Evolutionary conservation across 805 yeast species (phyloP), one percentile per base, ranked within the genome.

Genomic region (Candida maris): DNA sequence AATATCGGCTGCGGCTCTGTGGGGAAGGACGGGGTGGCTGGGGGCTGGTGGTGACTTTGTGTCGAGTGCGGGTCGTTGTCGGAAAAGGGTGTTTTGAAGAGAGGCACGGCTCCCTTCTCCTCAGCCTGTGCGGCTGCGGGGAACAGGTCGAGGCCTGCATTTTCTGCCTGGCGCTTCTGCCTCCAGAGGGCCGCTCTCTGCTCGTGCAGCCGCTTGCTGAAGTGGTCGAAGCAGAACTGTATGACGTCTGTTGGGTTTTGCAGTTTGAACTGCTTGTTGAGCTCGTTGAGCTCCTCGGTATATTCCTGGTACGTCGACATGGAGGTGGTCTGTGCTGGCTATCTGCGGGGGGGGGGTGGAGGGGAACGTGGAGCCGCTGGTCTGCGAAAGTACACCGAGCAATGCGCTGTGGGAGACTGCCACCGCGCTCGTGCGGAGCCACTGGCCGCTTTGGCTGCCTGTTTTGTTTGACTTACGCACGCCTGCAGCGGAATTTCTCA

Each of bases 221-320:
- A 85, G 59, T 80, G 81, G 59, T 79, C 74, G 38, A 85, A 81
- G 51, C 89, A 81, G 62, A 83, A 85, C 53, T 84, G 88, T 39
- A 85, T 57, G 9, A 84, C 65, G 52, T 84, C 91, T 10, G 66
- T 54, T 1, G 95, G 94, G 48, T 79, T 74, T 33, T 70, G 65
- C 29, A 57, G 56, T 31, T 65, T 64, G 35, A 76, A 57, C 52
- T 79, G 83, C 52, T 68, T 72, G 57, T 79, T 81, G 55, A 82
- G 77, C 44, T 70, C 76, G 49, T 73, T 72, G 57, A 83, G 68
- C 59, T 81, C 89, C 19, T 52, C 51, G 10, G 48, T 43, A 33
- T 51, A 48, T 32, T 51, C 48, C 34, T 48, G 51, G 33, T 40
- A 42, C 16, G 45, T 48, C 17, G 54, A 46, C 54, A 49, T 51